Evolutionary conservation across 768 basidiomycete species (phyloP).

Genomic region (Serendipita sp.): DNA sequence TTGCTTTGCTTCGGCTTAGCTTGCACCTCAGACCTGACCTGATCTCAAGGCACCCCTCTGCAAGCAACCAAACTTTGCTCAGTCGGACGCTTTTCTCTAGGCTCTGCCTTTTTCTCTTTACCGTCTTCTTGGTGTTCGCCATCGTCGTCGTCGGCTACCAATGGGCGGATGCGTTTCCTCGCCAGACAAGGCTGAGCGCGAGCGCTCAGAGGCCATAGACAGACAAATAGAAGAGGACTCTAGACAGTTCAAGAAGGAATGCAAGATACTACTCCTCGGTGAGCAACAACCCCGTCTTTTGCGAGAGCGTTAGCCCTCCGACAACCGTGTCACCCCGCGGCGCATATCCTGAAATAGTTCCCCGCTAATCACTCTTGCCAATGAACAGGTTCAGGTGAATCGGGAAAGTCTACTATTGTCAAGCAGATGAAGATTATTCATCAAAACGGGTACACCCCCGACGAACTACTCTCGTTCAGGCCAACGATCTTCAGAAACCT

Average conservation of each 20-base stretch:
- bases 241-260: conserved; percentile 67
- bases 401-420: conserved; percentile 89
- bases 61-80: not conserved
- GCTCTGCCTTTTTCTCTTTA: not conserved
- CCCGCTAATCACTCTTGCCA: not conserved
- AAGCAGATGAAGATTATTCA: conserved; percentile 99
- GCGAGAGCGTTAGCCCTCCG: not conserved
- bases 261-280: conserved; percentile 86
- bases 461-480: conserved; percentile 63
- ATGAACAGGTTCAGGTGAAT: conserved; percentile 72
- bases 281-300: conserved; percentile 17
- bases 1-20: not conserved
- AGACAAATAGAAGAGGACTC: conserved; percentile 74
- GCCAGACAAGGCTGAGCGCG: conserved; percentile 26
- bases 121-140: not conserved
- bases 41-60: not conserved
- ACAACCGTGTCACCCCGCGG: not conserved
- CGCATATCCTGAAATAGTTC: not conserved
- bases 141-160: not conserved
- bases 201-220: conserved; percentile 63
- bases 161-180: conserved; percentile 13
- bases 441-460: conserved; percentile 69
- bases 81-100: not conserved
- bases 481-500: conserved; percentile 75
- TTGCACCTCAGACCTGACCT: not conserved